phyloP scores from a whole-genome alignment of 2,329 filamentous ascomycete genomes.

The Purpureocillium takamizusanense region DNA sequence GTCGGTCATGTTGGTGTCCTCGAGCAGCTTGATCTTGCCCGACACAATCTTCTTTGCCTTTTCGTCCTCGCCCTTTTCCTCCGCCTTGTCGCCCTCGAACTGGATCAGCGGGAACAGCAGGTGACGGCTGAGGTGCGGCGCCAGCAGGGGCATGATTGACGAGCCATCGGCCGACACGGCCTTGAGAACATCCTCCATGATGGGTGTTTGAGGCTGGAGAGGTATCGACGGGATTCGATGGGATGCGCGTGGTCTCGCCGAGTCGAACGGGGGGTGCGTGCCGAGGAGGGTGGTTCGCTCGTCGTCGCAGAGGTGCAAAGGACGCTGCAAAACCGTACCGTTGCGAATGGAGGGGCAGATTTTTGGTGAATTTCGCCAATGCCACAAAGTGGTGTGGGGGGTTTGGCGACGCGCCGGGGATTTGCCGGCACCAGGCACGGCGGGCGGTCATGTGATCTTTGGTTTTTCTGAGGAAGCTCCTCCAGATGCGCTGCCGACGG shows the following conservation, averaged over 20 bases:
- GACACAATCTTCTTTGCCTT: constrained; percentile 63
- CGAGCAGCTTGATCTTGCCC: constrained; percentile 87
- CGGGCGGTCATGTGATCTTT: constrained; percentile 26
- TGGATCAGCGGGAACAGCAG: constrained; percentile 94
- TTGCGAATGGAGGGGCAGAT: constrained; percentile 29
- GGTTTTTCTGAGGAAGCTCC: constrained; percentile 16
- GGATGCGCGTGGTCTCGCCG: no score
- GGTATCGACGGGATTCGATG: constrained; percentile 1
- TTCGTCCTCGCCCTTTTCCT: constrained; percentile 55
- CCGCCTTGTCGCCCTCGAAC: constrained; percentile 75
- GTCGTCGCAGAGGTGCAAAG: constrained; percentile 3
- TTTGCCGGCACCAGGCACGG: constrained; percentile 17
- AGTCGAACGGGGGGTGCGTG: constrained; percentile 4
- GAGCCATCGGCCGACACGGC: constrained; percentile 58
- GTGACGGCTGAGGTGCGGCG: constrained; percentile 89
- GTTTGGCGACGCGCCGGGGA: constrained; percentile 19
- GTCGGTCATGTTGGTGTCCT: constrained; percentile 98
- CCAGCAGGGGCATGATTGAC: constrained; percentile 79
- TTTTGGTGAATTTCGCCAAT: constrained; percentile 32
- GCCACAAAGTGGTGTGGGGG: constrained; percentile 26
- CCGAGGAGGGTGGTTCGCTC: neutral
- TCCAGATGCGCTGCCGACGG: neutral
- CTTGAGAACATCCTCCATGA: constrained; percentile 32
- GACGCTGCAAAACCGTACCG: constrained; percentile 10
- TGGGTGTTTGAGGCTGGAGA: constrained; percentile 11